Percentiles rank a stretch among this genome's conserved stretches.
These are phyloP conservation scores for Petunia axillaris DNA, from an alignment of 257 asterid species.

Conservation along the genomic window DNA sequence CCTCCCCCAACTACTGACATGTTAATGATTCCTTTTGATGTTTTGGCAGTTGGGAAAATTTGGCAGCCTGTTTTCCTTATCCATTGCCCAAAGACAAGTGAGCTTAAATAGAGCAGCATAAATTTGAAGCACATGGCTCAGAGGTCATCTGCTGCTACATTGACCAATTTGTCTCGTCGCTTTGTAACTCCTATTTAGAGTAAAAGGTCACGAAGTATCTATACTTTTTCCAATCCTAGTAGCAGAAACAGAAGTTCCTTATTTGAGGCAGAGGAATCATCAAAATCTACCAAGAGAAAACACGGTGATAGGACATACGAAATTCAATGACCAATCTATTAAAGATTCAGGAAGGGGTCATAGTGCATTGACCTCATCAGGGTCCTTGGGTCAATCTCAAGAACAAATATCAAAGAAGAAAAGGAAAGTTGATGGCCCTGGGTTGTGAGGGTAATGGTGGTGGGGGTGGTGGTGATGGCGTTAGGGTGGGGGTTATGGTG, in stretches of 20 bases:
- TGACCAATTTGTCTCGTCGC: constrained; percentile 47
- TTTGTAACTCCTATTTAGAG: constrained; percentile 47
- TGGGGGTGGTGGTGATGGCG: too few relatives aligned
- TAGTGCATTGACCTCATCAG: constrained; percentile 51
- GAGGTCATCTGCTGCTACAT: constrained; percentile 48
- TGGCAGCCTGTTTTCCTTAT: constrained; percentile 53
- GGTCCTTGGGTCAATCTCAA: constrained; percentile 47
- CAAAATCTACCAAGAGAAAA: constrained; percentile 49
- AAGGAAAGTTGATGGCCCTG: constrained; percentile 31
- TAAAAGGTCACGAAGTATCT: constrained; percentile 35
- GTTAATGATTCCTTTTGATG: background rate
- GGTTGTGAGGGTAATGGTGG: too few relatives aligned
- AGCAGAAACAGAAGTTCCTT: constrained; percentile 45
- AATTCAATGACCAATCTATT: constrained; percentile 38
- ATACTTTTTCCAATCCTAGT: constrained; percentile 39
- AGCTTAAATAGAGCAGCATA: constrained; percentile 40
- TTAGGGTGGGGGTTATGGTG: too few relatives aligned
- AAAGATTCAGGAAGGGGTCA: constrained; percentile 51
- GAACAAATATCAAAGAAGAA: constrained; percentile 52
- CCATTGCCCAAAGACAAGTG: constrained; percentile 64
- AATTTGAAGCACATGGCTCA: constrained; percentile 29
- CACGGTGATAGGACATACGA: constrained; percentile 36
- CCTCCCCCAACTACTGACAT: too few relatives aligned
- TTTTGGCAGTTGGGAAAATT: constrained; percentile 63
- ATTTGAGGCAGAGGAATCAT: constrained; percentile 39